Base-by-base conservation (phyloP, 768 basidiomycete species). In the Coprinopsis cinerea region DNA sequence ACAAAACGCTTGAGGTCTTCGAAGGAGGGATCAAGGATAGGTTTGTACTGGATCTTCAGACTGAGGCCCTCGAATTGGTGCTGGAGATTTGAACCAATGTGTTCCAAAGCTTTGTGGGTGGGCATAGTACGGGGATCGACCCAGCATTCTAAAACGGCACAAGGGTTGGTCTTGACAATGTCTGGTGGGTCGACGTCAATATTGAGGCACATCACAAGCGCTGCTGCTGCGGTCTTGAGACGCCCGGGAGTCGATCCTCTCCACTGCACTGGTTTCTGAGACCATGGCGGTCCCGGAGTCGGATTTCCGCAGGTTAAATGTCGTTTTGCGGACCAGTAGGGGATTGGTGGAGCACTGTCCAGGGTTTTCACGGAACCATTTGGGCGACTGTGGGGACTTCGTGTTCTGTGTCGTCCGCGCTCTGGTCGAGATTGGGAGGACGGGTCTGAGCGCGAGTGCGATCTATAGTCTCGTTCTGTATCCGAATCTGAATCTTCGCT, bases 121-220 rank as follows among this genome's bases (percentile, higher is more conserved):
- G 92, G 89, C 75, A 96, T 79, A 15, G 85, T 88, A 55, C 86
- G 88, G 3, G 95, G 95, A 67, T 98, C 94, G 27, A 98, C 87
- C 96, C 96, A 99, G 55, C 92, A 93, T 65, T 98, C 95, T 42
- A 96, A 73, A 36, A 87, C 84, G 0, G 96, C 93, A 57, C 93
- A 97, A 0, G 96, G 96, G 55, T 88, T 87, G 4, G 95, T 97
- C 73, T 98, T 99, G 68, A 98, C 85, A 46, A 97, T 75, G 61
- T 99, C 96, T 53, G 96, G 96, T 15, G 96, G 96, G 61, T 98
- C 95, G 40, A 96, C 90, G 48, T 95, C 94, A 63, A 98, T 92
- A 67, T 98, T 97, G 17, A 99, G 76, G 61, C 96, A 99, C 48
- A 98, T 71, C 7, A 95, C 87, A 4, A 95, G 74, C 1, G 85